phyloP scores from a whole-genome alignment of 805 yeast genomes.

The Yarrowia sp. region DNA sequence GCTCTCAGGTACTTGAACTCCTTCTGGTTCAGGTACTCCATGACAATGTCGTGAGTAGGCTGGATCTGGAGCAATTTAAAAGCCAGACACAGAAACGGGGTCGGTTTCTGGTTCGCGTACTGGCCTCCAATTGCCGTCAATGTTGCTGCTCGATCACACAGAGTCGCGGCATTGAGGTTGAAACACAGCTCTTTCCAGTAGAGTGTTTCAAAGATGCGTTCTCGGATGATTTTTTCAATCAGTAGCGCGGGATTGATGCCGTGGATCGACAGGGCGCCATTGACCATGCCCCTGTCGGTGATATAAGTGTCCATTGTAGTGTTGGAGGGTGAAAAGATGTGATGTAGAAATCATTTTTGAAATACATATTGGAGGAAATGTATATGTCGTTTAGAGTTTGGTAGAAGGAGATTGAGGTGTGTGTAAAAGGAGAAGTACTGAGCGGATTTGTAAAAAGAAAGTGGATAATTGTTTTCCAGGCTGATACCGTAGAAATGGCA shows the following conservation, averaged over 20 bases:
- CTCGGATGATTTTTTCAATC: conserved; percentile 58
- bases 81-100: conserved; percentile 71
- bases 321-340: background rate
- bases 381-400: background rate
- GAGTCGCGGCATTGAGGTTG: conserved; percentile 47
- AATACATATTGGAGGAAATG: background rate
- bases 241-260: conserved; percentile 49
- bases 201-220: conserved; percentile 52
- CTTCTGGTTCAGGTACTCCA: conserved; percentile 53
- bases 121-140: conserved; percentile 56
- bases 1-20: conserved; percentile 77
- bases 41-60: conserved; percentile 58
- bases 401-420: too few relatives aligned
- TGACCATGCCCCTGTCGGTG: conserved; percentile 34
- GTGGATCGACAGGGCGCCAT: conserved; percentile 36
- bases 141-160: conserved; percentile 48
- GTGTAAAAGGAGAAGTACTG: too few relatives aligned
- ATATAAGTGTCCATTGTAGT: conserved; percentile 28
- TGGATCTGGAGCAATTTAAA: conserved; percentile 73
- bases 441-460: too few relatives aligned
- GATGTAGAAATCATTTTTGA: too few relatives aligned
- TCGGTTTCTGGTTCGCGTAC: conserved; percentile 55
- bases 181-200: conserved; percentile 59
- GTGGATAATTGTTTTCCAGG: too few relatives aligned
- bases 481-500: too few relatives aligned